These are phyloP conservation scores for Phytophthora megakarya DNA, from an alignment of 352 stramenopile genomes.

Conservation along the genomic window DNA sequence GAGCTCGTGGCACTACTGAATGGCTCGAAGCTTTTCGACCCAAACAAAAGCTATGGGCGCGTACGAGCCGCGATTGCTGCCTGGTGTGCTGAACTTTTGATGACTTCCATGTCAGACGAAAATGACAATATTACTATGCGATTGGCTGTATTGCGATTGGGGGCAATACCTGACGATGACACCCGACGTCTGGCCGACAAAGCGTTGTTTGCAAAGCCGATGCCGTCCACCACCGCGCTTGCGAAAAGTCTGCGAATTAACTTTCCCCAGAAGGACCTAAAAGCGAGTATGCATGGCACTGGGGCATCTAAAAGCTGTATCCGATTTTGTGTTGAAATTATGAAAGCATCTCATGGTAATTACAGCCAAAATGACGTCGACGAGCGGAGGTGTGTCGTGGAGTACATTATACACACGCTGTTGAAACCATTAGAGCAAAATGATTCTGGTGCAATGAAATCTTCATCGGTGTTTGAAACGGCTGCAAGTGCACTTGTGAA, in stretches of 20 bases:
- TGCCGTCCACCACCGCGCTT: slow-evolving; percentile 42
- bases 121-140: slow-evolving; percentile 52
- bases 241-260: slow-evolving; percentile 33
- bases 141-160: slow-evolving; percentile 62
- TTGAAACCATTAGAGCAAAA: slow-evolving; percentile 23
- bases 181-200: slow-evolving; percentile 42
- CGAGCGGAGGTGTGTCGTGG: slow-evolving; percentile 41
- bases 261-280: slow-evolving; percentile 44
- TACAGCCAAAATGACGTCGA: slow-evolving; percentile 23
- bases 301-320: slow-evolving; percentile 54
- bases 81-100: slow-evolving; percentile 60
- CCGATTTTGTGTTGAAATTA: slow-evolving; percentile 55
- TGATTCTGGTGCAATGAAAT: neutral
- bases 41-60: slow-evolving; percentile 61
- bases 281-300: slow-evolving; percentile 40
- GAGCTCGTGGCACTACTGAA: slow-evolving; percentile 64
- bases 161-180: slow-evolving; percentile 44
- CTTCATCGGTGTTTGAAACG: slow-evolving; percentile 38
- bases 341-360: slow-evolving; percentile 30
- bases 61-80: slow-evolving; percentile 61
- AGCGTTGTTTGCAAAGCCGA: slow-evolving; percentile 49
- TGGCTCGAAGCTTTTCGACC: slow-evolving; percentile 65
- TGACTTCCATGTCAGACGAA: slow-evolving; percentile 5
- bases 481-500: slow-evolving; percentile 45
- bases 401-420: slow-evolving; percentile 60